phyloP scores from a whole-genome alignment of 257 asterid species.

The Striga asiatica region DNA sequence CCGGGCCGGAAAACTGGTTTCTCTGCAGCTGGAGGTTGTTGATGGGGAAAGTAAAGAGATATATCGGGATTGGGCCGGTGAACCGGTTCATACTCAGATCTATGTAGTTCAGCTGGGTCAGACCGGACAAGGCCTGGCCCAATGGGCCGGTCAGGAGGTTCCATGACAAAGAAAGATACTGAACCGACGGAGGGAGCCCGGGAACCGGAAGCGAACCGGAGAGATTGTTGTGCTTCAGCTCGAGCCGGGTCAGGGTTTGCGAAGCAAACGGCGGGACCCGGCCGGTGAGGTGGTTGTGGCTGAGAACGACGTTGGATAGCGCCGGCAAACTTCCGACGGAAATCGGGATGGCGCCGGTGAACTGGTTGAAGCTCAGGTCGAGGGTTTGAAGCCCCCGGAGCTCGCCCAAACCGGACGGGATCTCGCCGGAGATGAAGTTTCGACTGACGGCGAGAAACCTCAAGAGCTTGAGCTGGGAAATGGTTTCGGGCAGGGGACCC shows the following conservation, averaged over 20 bases:
- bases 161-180: slow-evolving; percentile 55
- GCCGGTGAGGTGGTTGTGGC: slow-evolving; percentile 63
- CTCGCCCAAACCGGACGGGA: slow-evolving; percentile 54
- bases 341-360: slow-evolving; percentile 52
- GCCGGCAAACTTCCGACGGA: slow-evolving; percentile 59
- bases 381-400: slow-evolving; percentile 50
- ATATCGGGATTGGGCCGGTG: slow-evolving; percentile 51
- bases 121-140: slow-evolving; percentile 32
- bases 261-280: slow-evolving; percentile 54
- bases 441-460: slow-evolving; percentile 69
- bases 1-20: slow-evolving; percentile 58
- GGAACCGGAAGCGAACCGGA: slow-evolving; percentile 46
- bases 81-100: slow-evolving; percentile 75
- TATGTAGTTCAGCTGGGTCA: slow-evolving; percentile 42
- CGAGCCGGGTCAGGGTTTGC: slow-evolving; percentile 50
- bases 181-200: slow-evolving; percentile 48
- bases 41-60: slow-evolving; percentile 48
- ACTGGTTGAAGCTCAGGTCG: slow-evolving; percentile 73
- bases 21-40: slow-evolving; percentile 67
- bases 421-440: slow-evolving; percentile 62
- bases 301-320: slow-evolving; percentile 49
- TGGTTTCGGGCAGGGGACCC: slow-evolving; percentile 54
- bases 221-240: slow-evolving; percentile 52
- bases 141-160: slow-evolving; percentile 60
- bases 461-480: slow-evolving; percentile 47